Conservation (phyloP, 805 yeast species). For the Barnettozyma sucrosica region DNA sequence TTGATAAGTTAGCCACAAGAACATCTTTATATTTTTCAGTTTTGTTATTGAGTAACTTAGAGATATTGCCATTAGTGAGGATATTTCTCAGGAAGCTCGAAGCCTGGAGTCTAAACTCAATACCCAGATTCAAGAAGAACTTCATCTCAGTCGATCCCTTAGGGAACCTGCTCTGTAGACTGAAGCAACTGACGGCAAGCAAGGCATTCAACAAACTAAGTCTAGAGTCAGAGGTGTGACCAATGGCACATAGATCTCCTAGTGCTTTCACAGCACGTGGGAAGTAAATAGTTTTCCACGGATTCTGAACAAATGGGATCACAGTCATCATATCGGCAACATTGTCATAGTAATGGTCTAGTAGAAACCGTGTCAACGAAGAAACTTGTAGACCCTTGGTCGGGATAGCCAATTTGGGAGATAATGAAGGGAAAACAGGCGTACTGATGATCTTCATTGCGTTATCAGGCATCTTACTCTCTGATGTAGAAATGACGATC, state of each 20-base stretch:
- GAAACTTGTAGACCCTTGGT: constrained; percentile 56
- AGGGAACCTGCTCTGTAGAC: constrained; percentile 65
- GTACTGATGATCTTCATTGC: constrained; percentile 38
- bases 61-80: constrained; percentile 40
- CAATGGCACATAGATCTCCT: constrained; percentile 73
- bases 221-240: constrained; percentile 68
- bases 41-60: constrained; percentile 30
- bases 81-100: constrained; percentile 58
- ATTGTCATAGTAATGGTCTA: constrained; percentile 65
- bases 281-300: constrained; percentile 84
- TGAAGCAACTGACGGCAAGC: constrained; percentile 77
- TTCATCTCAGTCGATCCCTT: constrained; percentile 64
- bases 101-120: constrained; percentile 70
- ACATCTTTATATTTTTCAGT: constrained; percentile 77
- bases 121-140: constrained; percentile 66
- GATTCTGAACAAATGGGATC: constrained; percentile 65
- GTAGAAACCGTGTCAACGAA: constrained; percentile 65
- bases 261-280: constrained; percentile 79
- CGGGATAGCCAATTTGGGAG: constrained; percentile 38
- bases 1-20: constrained; percentile 72
- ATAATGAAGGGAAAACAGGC: constrained; percentile 29
- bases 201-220: constrained; percentile 74
- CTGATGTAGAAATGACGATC: constrained; percentile 20
- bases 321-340: constrained; percentile 80
- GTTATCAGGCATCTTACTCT: constrained; percentile 42